These are phyloP conservation scores for Phaeosphaeriaceae sp. DNA, from an alignment of 2,329 filamentous ascomycete species.

Conservation along the genomic window DNA sequence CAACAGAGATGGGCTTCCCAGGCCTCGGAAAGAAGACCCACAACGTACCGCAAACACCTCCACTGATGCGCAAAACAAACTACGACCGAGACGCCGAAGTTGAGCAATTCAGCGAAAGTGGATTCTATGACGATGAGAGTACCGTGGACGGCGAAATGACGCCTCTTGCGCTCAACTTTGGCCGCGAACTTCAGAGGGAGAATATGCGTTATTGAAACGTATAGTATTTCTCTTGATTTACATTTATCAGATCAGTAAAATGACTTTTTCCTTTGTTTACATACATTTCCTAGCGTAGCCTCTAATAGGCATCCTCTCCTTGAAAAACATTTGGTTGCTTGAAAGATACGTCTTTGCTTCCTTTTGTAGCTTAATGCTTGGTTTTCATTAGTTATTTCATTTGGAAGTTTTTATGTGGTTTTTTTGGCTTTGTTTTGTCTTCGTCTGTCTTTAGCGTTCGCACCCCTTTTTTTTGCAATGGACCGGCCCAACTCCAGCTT, in stretches of 20 bases:
- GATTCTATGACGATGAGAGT: constrained; percentile 59
- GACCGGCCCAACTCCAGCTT: too few relatives aligned
- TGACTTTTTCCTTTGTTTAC: constrained; percentile 2
- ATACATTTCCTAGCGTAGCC: neutral
- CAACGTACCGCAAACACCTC: constrained; percentile 55
- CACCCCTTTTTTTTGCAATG: too few relatives aligned
- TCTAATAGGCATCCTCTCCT: neutral
- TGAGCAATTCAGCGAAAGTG: constrained; percentile 53
- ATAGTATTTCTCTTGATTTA: neutral
- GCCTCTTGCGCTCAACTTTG: constrained; percentile 43
- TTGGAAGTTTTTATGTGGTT: too few relatives aligned
- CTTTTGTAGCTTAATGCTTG: too few relatives aligned
- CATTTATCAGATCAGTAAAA: neutral
- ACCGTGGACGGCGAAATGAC: constrained; percentile 51
- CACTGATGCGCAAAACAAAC: constrained; percentile 60
- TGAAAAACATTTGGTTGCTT: too few relatives aligned
- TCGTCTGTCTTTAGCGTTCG: too few relatives aligned
- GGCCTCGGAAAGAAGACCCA: constrained; percentile 33
- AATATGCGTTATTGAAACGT: neutral
- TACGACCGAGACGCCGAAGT: constrained; percentile 67
- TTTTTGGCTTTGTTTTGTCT: too few relatives aligned
- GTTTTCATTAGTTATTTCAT: too few relatives aligned
- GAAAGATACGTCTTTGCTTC: too few relatives aligned
- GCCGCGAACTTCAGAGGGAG: constrained; percentile 27
- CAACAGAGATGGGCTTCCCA: constrained; percentile 40